Conservation (phyloP, 1,284 basidiomycete genomes). For the Ustilago xerochloae region DNA sequence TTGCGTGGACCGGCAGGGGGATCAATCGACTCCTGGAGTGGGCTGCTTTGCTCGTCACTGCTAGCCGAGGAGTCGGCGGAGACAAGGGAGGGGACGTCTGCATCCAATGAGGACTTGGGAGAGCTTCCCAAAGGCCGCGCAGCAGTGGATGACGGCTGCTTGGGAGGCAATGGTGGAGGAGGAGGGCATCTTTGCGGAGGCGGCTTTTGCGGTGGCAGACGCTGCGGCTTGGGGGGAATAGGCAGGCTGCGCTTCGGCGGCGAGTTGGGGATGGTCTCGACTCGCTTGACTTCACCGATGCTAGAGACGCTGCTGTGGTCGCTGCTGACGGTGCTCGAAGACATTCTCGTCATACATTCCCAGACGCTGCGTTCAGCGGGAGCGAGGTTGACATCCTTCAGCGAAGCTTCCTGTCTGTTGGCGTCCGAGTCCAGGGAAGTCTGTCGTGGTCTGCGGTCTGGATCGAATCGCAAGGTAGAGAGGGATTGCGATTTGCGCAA, state of each 20-base stretch:
- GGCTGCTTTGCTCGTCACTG: not conserved
- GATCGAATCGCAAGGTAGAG: conserved; percentile 16
- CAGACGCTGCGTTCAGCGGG: conserved; percentile 7
- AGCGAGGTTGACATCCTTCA: not conserved
- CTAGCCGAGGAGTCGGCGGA: not conserved
- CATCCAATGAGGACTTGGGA: not conserved
- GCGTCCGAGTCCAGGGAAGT: not conserved
- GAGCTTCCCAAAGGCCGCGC: not conserved
- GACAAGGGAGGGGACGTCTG: not conserved
- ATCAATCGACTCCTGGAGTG: not conserved
- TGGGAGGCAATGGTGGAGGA: conserved; percentile 10
- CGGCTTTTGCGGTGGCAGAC: conserved; percentile 43
- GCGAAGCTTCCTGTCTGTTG: not conserved
- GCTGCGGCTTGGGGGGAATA: conserved; percentile 15
- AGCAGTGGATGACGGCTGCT: not conserved
- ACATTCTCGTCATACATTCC: conserved; percentile 4
- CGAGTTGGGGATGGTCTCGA: not conserved
- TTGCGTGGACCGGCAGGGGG: not conserved
- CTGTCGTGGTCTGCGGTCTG: conserved; percentile 1
- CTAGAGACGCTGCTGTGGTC: conserved; percentile 13
- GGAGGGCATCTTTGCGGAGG: conserved; percentile 27
- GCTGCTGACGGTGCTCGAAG: conserved; percentile 12
- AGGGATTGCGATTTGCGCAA: conserved; percentile 31
- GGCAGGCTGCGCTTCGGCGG: conserved; percentile 1
- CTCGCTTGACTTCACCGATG: not conserved